These are phyloP conservation scores for Tephrocybe sp. DNA, from an alignment of 768 basidiomycete species.

Conservation along the genomic window DNA sequence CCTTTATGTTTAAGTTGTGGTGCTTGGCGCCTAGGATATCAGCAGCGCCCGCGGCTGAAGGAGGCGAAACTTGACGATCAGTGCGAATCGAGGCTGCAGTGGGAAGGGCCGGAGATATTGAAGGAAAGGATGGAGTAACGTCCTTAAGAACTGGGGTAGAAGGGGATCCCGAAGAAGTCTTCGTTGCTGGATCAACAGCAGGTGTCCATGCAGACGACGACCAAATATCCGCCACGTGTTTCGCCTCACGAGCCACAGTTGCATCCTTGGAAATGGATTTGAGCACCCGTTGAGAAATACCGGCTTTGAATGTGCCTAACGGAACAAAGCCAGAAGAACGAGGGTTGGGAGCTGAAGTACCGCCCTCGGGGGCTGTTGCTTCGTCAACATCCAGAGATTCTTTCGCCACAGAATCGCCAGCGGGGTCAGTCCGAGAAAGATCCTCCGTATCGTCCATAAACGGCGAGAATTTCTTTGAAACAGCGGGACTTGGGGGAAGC, in stretches of 20 bases:
- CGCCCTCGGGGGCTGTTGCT: conserved; percentile 8
- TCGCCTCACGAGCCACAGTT: conserved; percentile 35
- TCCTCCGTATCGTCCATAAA: conserved; percentile 1
- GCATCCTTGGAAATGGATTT: conserved; percentile 22
- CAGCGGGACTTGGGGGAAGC: conserved; percentile 36
- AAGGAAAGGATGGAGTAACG: conserved; percentile 20
- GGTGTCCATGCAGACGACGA: conserved; percentile 16
- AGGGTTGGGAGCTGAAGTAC: conserved; percentile 54
- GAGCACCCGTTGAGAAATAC: conserved; percentile 27
- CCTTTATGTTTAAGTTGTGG: conserved; percentile 21
- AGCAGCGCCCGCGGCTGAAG: conserved; percentile 17
- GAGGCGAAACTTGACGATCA: conserved; percentile 35
- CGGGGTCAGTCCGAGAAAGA: not conserved
- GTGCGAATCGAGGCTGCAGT: conserved; percentile 32
- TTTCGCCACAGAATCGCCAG: conserved; percentile 1
- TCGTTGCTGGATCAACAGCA: not conserved
- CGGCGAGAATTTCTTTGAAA: not conserved
- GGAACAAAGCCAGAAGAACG: conserved; percentile 78
- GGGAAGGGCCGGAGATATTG: conserved; percentile 20
- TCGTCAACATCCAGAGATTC: not conserved
- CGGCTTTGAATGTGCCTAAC: conserved; percentile 50
- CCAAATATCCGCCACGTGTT: conserved; percentile 39
- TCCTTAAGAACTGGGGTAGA: conserved; percentile 3
- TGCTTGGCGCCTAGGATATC: conserved; percentile 14
- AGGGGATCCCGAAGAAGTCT: not conserved